Conservation (phyloP, 306 rosid genomes). For the Fagus crenata region DNA sequence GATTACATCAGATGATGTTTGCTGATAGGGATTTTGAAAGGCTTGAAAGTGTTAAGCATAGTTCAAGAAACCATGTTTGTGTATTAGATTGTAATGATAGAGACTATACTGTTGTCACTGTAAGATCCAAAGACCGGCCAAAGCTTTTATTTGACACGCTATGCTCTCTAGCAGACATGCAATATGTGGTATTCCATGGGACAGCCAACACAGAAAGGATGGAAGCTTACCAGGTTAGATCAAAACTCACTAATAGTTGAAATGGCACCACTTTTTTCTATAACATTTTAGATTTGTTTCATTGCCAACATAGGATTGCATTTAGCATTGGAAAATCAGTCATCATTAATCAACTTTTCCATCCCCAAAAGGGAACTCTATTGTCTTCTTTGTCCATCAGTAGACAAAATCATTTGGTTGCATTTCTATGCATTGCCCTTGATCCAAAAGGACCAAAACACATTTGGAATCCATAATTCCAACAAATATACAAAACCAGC, state of each 20-base stretch:
- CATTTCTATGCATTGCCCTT: too few relatives aligned
- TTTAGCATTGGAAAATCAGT: neutral
- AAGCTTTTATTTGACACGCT: constrained; percentile 82
- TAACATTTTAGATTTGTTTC: neutral
- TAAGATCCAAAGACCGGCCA: constrained; percentile 81
- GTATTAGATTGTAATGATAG: constrained; percentile 72
- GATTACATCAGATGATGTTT: constrained; percentile 93
- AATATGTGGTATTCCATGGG: constrained; percentile 93
- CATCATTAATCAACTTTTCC: too few relatives aligned
- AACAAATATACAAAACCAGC: too few relatives aligned
- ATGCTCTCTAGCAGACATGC: constrained; percentile 95
- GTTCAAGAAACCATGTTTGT: constrained; percentile 63
- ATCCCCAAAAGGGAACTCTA: too few relatives aligned
- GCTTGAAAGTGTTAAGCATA: constrained; percentile 42
- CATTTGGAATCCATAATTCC: too few relatives aligned
- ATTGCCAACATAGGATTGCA: neutral
- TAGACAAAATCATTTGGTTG: too few relatives aligned
- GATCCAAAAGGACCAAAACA: too few relatives aligned
- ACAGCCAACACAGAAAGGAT: constrained; percentile 61
- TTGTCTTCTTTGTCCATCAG: too few relatives aligned
- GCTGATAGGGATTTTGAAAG: constrained; percentile 90
- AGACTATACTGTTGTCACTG: constrained; percentile 74
- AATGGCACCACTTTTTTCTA: neutral
- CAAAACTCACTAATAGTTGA: neutral
- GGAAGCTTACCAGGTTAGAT: constrained; percentile 79